Evolutionary conservation across 2,329 filamentous ascomycete genomes (phyloP), one percentile per base, ranked within the genome.

Genomic region (Domatiomyces globalis): DNA sequence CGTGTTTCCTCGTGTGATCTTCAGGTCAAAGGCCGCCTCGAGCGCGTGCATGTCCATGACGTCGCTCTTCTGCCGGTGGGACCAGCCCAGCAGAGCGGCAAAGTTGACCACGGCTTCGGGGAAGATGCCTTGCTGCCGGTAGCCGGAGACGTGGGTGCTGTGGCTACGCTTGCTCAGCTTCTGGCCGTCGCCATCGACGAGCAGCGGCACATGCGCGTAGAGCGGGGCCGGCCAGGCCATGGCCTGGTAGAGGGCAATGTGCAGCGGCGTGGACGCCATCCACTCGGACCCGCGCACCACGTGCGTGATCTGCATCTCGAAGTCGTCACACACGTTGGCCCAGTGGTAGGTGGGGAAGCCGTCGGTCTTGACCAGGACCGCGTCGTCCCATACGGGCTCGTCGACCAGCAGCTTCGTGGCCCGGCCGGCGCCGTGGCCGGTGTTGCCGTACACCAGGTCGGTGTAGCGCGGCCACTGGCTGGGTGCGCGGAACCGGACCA

Each of bases 311-410:
- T 86, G 72, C 92, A 98, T 98, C 54, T 84, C 73, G 66, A 95
- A 87, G 63, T 98, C 92, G 63, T 98, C 92, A 4, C 98, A 83
- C 7, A 98, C 90, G 63, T 96, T 98, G 4, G 92, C 92, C 55
- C 98, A 83, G 67, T 98, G 92, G 63, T 98, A 98, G 0, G 94
- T 98, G 0, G 92, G 92, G 57, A 85, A 85, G 0, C 88, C 89
- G 64, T 98, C 92, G 0, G 82, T 83, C 67, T 98, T 98, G 54
- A 95, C 72, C 43, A 98, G 73, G 54, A 98, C 85, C 18, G 88
- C 90, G 62, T 96, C 89, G 58, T 92, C 87, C 56, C 75, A 83
- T 20, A 76, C 73, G 36, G 67, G 68, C 50, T 74, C 59, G 22
- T 60, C 71, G 53, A 67, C 69, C 48, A 67, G 61, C 36, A 67